Conservation (phyloP, 345 rosid genomes). For the Passiflora organensis region DNA sequence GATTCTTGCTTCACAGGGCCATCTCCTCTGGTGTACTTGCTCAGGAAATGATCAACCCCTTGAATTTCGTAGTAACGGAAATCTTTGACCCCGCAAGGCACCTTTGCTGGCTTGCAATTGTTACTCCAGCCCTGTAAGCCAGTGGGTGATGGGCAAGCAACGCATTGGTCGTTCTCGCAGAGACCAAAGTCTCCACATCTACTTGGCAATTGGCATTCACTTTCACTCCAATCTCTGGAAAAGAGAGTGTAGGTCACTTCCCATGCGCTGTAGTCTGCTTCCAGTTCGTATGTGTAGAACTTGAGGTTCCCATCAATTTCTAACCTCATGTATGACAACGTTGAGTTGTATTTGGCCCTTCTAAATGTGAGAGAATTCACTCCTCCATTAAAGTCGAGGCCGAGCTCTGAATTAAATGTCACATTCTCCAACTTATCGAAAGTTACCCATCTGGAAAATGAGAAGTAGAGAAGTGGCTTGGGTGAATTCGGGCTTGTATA, state of each 20-base stretch:
- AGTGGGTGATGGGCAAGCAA: conserved; percentile 39
- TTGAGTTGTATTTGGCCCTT: conserved; percentile 36
- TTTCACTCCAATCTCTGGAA: conserved; percentile 17
- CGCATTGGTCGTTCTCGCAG: conserved; percentile 44
- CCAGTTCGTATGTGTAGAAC: conserved; percentile 36
- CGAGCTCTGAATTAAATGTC: too few species aligned
- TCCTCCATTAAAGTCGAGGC: not conserved
- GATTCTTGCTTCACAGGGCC: conserved; percentile 11
- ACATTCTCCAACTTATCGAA: too few species aligned
- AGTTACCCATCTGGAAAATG: too few species aligned
- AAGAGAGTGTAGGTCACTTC: conserved; percentile 43
- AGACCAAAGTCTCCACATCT: conserved; percentile 47
- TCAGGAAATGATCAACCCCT: conserved; percentile 50
- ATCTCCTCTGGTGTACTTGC: conserved; percentile 39
- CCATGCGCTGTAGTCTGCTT: conserved; percentile 29
- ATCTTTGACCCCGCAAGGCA: conserved; percentile 23
- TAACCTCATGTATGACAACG: conserved; percentile 34
- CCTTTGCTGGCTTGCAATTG: conserved; percentile 27
- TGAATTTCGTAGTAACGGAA: conserved; percentile 37
- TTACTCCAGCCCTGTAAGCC: conserved; percentile 45
- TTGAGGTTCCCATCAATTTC: conserved; percentile 50
- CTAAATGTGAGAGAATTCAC: not conserved
- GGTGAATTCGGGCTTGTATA: too few species aligned
- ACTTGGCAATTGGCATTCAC: conserved; percentile 38
- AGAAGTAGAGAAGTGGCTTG: too few species aligned